Evolutionary conservation across 352 stramenopile species (phyloP), one percentile per base, ranked within the genome.

Genomic region (Pythium periplocum): DNA sequence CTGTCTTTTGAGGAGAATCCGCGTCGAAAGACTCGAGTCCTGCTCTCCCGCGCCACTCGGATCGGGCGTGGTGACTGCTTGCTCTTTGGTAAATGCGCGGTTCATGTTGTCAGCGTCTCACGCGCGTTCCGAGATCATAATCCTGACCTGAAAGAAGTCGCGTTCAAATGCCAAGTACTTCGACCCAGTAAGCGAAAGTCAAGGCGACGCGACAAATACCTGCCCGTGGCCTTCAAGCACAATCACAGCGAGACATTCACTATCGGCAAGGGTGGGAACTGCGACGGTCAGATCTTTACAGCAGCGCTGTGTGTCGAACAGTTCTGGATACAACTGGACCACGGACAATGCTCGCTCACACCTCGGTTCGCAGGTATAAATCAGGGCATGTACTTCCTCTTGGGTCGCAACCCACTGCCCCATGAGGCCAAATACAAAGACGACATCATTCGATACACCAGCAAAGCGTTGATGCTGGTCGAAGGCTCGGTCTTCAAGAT

Each of bases 391-490:
- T 90, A 88, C 42, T 88, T 87, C 39, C 50, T 90, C 5, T 71
- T 88, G 8, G 79, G 79, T 0, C 73, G 77, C 4, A 69, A 87
- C 39, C 62, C 53, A 26, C 65, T 81, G 40, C 57, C 50, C 4
- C 73, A 83, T 47, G 69, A 69, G 38, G 44, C 39, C 2, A 61
- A 53, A 26, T 59, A 67, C 26, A 61, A 59, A 11, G 41, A 66
- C 3, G 79, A 90, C 31, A 39, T 84, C 40, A 66, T 90, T 34
- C 75, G 78, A 9, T 70, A 74, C 33, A 84, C 75, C 0, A 90
- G 79, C 67, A 87, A 88, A 33, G 75, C 79, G 30, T 53, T 90
- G n/a, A 72, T 88, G 56, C 66, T 88, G 3, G 71, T 73, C n/a
- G 77, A 86, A 62, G 74, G 70, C 26, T 84, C 71, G 30, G 66